Conservation (phyloP, 495 filamentous ascomycete species). For the Parmelia sp. region DNA sequence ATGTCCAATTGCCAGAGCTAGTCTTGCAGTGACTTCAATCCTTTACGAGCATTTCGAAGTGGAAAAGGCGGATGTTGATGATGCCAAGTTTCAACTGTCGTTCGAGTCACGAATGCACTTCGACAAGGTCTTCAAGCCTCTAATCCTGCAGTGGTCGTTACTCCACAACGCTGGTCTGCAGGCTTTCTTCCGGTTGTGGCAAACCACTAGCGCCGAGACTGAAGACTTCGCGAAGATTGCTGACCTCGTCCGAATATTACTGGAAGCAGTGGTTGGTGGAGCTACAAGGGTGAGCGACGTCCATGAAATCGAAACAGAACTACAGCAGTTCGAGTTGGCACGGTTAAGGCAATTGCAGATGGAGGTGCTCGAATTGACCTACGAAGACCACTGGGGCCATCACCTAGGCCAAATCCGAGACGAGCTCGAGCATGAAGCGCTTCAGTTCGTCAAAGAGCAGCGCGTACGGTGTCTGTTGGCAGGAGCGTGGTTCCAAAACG, state of each 20-base stretch:
- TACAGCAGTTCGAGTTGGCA: conserved; percentile 72
- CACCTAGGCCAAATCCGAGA: conserved; percentile 89
- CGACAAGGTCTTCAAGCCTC: conserved; percentile 80
- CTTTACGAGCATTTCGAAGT: conserved; percentile 95
- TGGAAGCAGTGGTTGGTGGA: conserved; percentile 85
- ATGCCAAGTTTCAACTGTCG: conserved; percentile 66
- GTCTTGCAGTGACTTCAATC: conserved; percentile 78
- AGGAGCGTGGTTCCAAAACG: conserved; percentile 83
- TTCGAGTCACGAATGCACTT: conserved; percentile 72
- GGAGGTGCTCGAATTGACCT: conserved; percentile 82
- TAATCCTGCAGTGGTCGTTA: conserved; percentile 91
- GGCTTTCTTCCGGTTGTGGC: conserved; percentile 89
- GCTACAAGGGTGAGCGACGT: conserved; percentile 80
- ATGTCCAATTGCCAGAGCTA: conserved; percentile 84
- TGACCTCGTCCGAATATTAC: conserved; percentile 82
- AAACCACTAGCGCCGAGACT: conserved; percentile 69
- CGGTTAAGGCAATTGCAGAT: conserved; percentile 85
- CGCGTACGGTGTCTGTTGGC: conserved; percentile 84
- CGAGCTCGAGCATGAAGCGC: conserved; percentile 81
- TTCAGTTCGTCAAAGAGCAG: conserved; percentile 96
- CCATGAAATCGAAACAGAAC: conserved; percentile 79
- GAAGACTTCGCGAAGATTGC: conserved; percentile 90
- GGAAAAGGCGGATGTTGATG: conserved; percentile 77
- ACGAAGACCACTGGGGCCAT: conserved; percentile 90
- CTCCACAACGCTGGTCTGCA: conserved; percentile 86